A percentile compares a stretch with the other conserved stretches of the same genome.
phyloP scores from a whole-genome alignment of 495 filamentous ascomycete genomes.

The Rhypophila decipiens region DNA sequence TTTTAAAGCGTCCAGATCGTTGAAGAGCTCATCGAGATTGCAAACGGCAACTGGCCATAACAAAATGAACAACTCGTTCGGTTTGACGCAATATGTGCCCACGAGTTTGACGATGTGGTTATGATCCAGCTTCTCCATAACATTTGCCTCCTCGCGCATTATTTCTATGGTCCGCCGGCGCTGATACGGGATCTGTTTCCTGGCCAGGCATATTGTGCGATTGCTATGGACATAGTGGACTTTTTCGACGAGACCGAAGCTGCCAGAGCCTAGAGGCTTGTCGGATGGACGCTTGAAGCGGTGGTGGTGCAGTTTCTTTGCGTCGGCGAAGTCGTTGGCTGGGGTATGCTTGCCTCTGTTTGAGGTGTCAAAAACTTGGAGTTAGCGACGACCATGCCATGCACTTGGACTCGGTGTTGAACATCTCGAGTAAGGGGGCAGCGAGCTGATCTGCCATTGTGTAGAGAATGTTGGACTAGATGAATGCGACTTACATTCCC shows the following conservation, averaged over 20 bases:
- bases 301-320: conserved; percentile 18
- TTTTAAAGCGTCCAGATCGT: conserved; percentile 29
- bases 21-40: conserved; percentile 31
- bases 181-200: conserved; percentile 24
- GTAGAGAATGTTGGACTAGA: too few species aligned
- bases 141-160: conserved; percentile 33
- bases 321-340: conserved; percentile 22
- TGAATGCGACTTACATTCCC: conserved; percentile 29
- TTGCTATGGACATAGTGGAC: conserved; percentile 24
- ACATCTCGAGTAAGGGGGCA: conserved; percentile 74
- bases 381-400: conserved; percentile 13
- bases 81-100: conserved; percentile 31
- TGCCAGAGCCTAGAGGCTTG: conserved; percentile 21
- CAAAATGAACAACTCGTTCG: conserved; percentile 29
- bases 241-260: conserved; percentile 31
- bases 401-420: conserved; percentile 69
- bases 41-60: conserved; percentile 38
- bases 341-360: conserved; percentile 28
- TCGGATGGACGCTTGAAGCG: conserved; percentile 21
- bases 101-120: conserved; percentile 38
- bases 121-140: conserved; percentile 38
- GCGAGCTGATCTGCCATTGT: not conserved
- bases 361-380: too few species aligned
- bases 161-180: conserved; percentile 17
- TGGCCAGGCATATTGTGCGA: conserved; percentile 25